Conservation (phyloP, 148 eudicot genomes). For the Rhododendron ovatum region DNA sequence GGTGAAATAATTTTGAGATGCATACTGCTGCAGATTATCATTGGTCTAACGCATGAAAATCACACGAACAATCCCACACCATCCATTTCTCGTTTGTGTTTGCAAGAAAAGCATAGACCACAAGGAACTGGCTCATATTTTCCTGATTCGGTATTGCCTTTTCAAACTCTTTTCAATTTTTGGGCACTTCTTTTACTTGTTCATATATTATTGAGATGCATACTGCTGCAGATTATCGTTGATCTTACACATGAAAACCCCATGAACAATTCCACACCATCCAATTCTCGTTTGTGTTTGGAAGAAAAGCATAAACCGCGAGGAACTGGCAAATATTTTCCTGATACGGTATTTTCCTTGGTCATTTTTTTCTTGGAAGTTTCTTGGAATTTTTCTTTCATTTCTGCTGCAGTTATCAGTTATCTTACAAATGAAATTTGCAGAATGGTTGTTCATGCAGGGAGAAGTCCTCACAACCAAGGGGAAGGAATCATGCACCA, state of each 20-base stretch:
- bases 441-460: slow-evolving; percentile 24
- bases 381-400: not conserved
- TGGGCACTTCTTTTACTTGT: not conserved
- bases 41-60: not conserved
- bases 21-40: not conserved
- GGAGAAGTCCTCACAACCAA: slow-evolving; percentile 26
- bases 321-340: slow-evolving; percentile 42
- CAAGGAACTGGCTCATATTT: slow-evolving; percentile 45
- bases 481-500: slow-evolving; percentile 18
- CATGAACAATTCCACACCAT: not conserved
- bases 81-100: slow-evolving; percentile 6
- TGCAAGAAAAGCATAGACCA: slow-evolving; percentile 19
- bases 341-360: slow-evolving; percentile 19
- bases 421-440: slow-evolving; percentile 16
- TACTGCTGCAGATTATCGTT: not conserved
- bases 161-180: not conserved
- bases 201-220: not conserved
- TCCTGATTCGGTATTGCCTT: slow-evolving; percentile 26
- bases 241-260: not conserved
- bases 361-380: not conserved
- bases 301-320: slow-evolving; percentile 23
- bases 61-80: slow-evolving; percentile 7
- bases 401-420: not conserved
- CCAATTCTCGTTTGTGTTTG: not conserved
- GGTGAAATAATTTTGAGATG: not conserved